Percentiles rank a stretch among this genome's conserved stretches.
These are phyloP conservation scores for Picochlorum sp. DNA, from an alignment of 139 green algal species.

Conservation along the genomic window DNA sequence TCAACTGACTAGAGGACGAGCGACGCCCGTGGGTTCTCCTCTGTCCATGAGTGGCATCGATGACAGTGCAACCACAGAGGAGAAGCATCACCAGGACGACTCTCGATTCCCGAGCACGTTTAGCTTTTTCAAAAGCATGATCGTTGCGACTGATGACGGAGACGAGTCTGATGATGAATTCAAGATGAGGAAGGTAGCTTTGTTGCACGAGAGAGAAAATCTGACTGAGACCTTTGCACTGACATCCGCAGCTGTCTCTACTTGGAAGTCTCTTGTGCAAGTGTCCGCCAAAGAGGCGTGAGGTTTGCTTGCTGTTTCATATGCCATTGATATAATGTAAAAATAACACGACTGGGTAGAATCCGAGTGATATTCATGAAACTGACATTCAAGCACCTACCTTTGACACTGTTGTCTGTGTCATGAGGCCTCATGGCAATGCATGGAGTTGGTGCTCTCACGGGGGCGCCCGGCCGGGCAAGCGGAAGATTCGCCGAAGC, in stretches of 20 bases:
- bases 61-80: neutral
- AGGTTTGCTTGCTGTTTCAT: too few relatives aligned
- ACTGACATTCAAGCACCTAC: too few relatives aligned
- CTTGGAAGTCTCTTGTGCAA: neutral
- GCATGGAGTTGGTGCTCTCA: too few relatives aligned
- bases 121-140: conserved; percentile 24
- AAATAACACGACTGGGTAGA: too few relatives aligned
- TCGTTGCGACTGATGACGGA: neutral
- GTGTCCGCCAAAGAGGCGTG: too few relatives aligned
- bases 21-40: conserved; percentile 5
- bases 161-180: conserved; percentile 5
- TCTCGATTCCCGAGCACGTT: conserved; percentile 17
- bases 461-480: too few relatives aligned
- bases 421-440: too few relatives aligned
- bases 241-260: neutral
- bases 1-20: conserved; percentile 19
- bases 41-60: neutral
- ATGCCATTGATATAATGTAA: too few relatives aligned
- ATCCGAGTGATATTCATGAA: too few relatives aligned
- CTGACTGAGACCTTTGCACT: neutral
- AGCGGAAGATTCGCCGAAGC: too few relatives aligned
- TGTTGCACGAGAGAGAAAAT: conserved; percentile 10
- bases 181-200: neutral
- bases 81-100: neutral
- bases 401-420: too few relatives aligned